These are phyloP conservation scores for Exophiala aquamarina DNA, from an alignment of 2,329 filamentous ascomycete species.

Conservation along the genomic window DNA sequence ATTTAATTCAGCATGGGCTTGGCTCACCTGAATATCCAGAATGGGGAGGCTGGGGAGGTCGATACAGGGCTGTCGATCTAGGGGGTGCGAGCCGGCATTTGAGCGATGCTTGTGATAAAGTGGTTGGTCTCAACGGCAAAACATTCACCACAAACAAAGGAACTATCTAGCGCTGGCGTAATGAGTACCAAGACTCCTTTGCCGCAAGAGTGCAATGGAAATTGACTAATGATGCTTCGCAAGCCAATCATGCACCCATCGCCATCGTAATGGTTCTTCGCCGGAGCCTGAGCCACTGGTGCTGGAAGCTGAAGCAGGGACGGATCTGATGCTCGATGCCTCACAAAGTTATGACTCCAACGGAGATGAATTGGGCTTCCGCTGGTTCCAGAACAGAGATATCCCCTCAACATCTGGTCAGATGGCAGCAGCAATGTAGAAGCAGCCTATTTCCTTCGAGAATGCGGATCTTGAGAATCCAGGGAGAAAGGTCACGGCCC, in stretches of 20 bases:
- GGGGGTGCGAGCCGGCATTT: conserved; percentile 22
- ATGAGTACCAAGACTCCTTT: conserved; percentile 54
- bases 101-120: conserved; percentile 36
- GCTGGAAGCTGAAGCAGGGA: too few relatives aligned
- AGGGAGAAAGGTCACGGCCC: conserved; percentile 36
- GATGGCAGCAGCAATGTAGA: conserved; percentile 40
- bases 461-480: conserved; percentile 27
- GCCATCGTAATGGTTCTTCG: conserved; percentile 44
- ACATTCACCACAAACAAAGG: conserved; percentile 44
- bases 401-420: conserved; percentile 45
- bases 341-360: conserved; percentile 47
- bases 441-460: conserved; percentile 33
- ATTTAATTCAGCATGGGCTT: conserved; percentile 45
- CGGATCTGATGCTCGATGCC: conserved; percentile 49
- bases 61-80: conserved; percentile 34
- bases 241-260: conserved; percentile 46
- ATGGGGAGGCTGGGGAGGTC: conserved; percentile 47
- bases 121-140: conserved; percentile 35
- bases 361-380: conserved; percentile 43
- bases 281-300: conserved; percentile 38
- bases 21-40: conserved; percentile 38
- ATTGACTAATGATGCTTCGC: conserved; percentile 33
- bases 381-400: conserved; percentile 53
- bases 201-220: conserved; percentile 51
- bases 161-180: conserved; percentile 55